Evolutionary conservation across 2,329 filamentous ascomycete genomes (phyloP), one percentile per base, ranked within the genome.

Genomic region (Paracoccidioides brasiliensis): DNA sequence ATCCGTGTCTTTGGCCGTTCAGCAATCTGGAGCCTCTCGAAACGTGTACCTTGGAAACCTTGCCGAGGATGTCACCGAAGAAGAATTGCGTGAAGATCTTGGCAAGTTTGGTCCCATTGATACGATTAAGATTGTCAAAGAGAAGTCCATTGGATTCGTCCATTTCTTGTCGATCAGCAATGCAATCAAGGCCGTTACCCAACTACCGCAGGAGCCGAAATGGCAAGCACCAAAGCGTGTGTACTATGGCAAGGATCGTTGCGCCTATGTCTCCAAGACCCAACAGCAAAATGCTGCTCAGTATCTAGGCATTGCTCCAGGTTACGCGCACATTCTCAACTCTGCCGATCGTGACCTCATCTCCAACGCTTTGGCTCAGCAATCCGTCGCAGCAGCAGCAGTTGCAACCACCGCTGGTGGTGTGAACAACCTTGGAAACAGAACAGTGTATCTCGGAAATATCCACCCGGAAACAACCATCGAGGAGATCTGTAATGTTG

Each of bases 401-500:
- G 93, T 98, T 57, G 93, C 93, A 38, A 98, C 93, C 2, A 94
- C 90, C 6, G 93, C 93, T 60, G 93, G 93, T 63, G 93, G 93
- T 60, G 91, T 96, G 63, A 95, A 94, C 76, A 98, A 98, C 71
- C 78, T 98, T 43, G 93, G 93, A 54, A 98, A 98, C 76, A 82
- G 93, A 60, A 98, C 93, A 45, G 95, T 98, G 61, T 98, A 98
- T 69, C 80, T 98, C 5, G 93, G 93, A 64, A 98, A 98, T 73
- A 98, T 98, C 62, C 93, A 98, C 71, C 93, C 93, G 0, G 93
- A 98, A 75, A 98, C 93, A 1, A 97, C 91, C 1, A 95, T 97
- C 64, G 93, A 98, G 75, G 93, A 98, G 75, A 98, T 98, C 69
- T 98, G 93, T 80, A 98, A 98, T 67, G 93, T 98, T 56, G 93